Evolutionary conservation across 768 basidiomycete genomes (phyloP).

Genomic region (Suillus tomentosus): DNA sequence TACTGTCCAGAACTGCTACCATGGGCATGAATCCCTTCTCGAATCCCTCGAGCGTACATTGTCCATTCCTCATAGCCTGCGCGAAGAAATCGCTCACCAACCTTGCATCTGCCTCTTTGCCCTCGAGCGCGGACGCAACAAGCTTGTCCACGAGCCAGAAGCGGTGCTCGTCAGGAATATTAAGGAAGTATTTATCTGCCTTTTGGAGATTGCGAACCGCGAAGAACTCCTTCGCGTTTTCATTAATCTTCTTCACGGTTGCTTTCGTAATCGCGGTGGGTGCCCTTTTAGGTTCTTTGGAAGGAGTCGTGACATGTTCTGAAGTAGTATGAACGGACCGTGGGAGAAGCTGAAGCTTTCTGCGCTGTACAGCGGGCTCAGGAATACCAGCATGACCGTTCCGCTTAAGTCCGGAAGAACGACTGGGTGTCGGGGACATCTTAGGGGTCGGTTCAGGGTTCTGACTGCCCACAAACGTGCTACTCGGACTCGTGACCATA

Average conservation of each 20-base stretch:
- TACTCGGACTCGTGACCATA: constrained; percentile 82
- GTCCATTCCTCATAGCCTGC: constrained; percentile 57
- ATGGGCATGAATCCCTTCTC: constrained; percentile 72
- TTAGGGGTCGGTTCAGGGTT: constrained; percentile 58
- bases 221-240: constrained; percentile 88
- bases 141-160: constrained; percentile 73
- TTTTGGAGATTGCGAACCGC: constrained; percentile 82
- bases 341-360: constrained; percentile 73
- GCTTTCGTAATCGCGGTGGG: constrained; percentile 57
- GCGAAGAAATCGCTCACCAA: constrained; percentile 78
- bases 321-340: constrained; percentile 69
- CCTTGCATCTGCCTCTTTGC: constrained; percentile 78
- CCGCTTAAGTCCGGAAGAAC: constrained; percentile 26
- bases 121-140: constrained; percentile 71
- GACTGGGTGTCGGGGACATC: constrained; percentile 50
- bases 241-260: constrained; percentile 73
- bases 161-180: constrained; percentile 66
- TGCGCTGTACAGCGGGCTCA: constrained; percentile 57
- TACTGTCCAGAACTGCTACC: constrained; percentile 82
- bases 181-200: constrained; percentile 83
- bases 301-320: constrained; percentile 45
- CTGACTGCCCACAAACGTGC: constrained; percentile 74
- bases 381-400: constrained; percentile 39
- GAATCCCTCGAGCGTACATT: constrained; percentile 61
- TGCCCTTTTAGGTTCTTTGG: constrained; percentile 46